These are phyloP conservation scores for Cladosporium sp. DNA, from an alignment of 2,329 filamentous ascomycete species.

Conservation along the genomic window DNA sequence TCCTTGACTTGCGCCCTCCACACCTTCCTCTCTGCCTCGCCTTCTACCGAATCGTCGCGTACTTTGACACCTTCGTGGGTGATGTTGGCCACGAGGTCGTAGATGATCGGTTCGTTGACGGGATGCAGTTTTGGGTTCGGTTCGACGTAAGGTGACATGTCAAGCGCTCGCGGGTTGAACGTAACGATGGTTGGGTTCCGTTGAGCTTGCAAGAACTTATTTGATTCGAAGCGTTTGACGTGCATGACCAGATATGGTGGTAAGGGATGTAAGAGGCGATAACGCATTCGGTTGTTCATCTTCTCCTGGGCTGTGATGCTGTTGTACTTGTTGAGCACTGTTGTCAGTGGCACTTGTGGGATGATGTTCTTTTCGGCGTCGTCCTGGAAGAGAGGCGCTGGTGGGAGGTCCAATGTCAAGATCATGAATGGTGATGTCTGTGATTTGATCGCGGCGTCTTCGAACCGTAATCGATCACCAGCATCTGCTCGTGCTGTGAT, in stretches of 20 bases:
- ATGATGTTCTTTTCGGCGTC: slow-evolving; percentile 94
- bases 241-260: slow-evolving; percentile 91
- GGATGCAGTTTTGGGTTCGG: slow-evolving; percentile 70
- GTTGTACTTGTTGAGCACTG: slow-evolving; percentile 88
- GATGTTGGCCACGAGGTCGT: slow-evolving; percentile 94
- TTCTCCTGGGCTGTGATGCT: slow-evolving; percentile 83
- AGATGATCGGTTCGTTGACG: slow-evolving; percentile 79
- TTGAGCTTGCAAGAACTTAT: slow-evolving; percentile 87
- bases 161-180: slow-evolving; percentile 79
- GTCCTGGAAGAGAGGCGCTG: slow-evolving; percentile 92
- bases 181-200: slow-evolving; percentile 98
- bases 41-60: slow-evolving; percentile 77
- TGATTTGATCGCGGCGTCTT: slow-evolving; percentile 74
- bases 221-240: slow-evolving; percentile 93
- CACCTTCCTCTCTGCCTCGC: slow-evolving; percentile 84
- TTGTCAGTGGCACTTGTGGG: slow-evolving; percentile 79
- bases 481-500: slow-evolving; percentile 89
- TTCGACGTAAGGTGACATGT: slow-evolving; percentile 87
- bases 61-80: slow-evolving; percentile 77
- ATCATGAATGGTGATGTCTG: slow-evolving; percentile 80
- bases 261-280: slow-evolving; percentile 82
- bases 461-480: slow-evolving; percentile 83
- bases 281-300: slow-evolving; percentile 80
- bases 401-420: slow-evolving; percentile 85
- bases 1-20: slow-evolving; percentile 92